Conservation (phyloP, 2,329 filamentous ascomycete species). For the Teratosphaeria pseudoeucalypti region DNA sequence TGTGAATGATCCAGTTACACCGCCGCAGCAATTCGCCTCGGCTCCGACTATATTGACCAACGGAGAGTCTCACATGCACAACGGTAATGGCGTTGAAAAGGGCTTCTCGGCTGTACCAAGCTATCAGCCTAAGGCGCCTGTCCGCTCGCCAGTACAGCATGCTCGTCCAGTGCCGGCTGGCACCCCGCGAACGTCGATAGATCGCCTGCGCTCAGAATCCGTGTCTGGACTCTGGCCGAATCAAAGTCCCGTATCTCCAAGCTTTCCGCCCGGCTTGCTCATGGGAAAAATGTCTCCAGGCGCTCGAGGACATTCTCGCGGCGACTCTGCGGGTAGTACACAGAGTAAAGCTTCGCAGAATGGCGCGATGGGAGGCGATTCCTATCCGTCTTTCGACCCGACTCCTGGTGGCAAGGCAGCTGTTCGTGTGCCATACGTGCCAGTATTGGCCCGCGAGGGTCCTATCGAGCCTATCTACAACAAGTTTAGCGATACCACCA, state of each 20-base stretch:
- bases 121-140: conserved; percentile 15
- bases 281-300: conserved; percentile 12
- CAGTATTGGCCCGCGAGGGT: conserved; percentile 1
- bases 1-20: conserved; percentile 36
- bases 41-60: conserved; percentile 24
- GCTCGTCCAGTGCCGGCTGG: conserved; percentile 1
- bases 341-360: conserved; percentile 26
- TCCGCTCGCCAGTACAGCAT: not conserved
- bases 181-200: conserved; percentile 5
- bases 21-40: conserved; percentile 29
- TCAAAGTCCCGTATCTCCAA: conserved; percentile 21
- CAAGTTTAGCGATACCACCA: conserved; percentile 19
- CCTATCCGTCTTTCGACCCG: conserved; percentile 16
- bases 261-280: conserved; percentile 20
- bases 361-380: conserved; percentile 12
- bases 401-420: conserved; percentile 6
- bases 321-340: conserved; percentile 33
- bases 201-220: conserved; percentile 20
- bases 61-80: conserved; percentile 24
- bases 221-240: conserved; percentile 22
- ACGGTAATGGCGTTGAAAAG: conserved; percentile 16
- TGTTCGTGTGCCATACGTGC: conserved; percentile 6
- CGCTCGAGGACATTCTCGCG: conserved; percentile 29
- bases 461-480: not conserved
- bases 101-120: conserved; percentile 28